Conservation (phyloP, 306 rosid genomes). For the Prunus campanulata region DNA sequence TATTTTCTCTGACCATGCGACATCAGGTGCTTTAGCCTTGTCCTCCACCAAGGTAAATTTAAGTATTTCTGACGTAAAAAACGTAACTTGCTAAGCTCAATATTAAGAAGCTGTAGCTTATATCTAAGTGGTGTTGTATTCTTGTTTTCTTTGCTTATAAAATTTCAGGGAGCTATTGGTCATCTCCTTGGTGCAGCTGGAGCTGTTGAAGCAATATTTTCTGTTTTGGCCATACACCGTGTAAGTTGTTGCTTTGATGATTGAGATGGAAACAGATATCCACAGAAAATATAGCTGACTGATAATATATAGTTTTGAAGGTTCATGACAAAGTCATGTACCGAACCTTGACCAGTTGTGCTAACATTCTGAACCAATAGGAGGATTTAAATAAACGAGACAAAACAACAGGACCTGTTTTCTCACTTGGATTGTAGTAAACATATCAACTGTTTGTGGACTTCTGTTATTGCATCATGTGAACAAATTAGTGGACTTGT, state of each 20-base stretch:
- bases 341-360: background rate
- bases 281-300: background rate
- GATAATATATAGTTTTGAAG: background rate
- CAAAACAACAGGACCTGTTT: background rate
- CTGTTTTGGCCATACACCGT: constrained; percentile 67
- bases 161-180: constrained; percentile 82
- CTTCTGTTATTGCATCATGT: background rate
- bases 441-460: no score
- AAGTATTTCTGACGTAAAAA: background rate
- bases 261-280: background rate
- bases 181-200: constrained; percentile 98
- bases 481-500: background rate
- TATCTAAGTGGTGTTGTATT: background rate
- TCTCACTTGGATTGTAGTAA: background rate
- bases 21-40: constrained; percentile 66
- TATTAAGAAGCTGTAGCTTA: background rate
- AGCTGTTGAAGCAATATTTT: constrained; percentile 94
- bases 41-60: constrained; percentile 89
- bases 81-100: background rate
- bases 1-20: constrained; percentile 47
- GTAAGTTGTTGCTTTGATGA: constrained; percentile 36
- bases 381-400: background rate
- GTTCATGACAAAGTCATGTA: background rate
- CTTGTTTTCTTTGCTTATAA: background rate
- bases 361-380: constrained; percentile 1